Base-by-base conservation (phyloP, 2,329 filamentous ascomycete species). In the Epichloe sp. region DNA sequence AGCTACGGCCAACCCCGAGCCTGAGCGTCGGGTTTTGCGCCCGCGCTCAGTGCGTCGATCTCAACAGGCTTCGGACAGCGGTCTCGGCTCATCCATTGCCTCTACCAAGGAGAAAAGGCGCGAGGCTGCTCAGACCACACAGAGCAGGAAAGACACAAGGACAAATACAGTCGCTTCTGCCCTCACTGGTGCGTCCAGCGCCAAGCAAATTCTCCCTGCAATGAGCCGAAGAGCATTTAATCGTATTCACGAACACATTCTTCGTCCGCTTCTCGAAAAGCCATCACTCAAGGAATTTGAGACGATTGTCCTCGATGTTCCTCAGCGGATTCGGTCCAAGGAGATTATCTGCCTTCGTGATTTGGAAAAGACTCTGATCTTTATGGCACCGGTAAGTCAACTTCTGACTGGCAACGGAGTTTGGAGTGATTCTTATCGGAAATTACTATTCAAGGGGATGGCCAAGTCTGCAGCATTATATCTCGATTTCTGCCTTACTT, bases 271-370 rank as follows among this genome's bases (percentile, higher is more conserved):
- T 47, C 77, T 93, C 52, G 77, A 78, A 56, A 85, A 90, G 62
- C 69, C 81, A 21, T 74, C 77, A 35, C 77, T 94, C 54, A 86
- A 88, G 65, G 81, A 85, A 47, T 95, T 95, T 66, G 84, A 88
- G 64, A 75, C 84, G 47, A 79, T 95, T 60, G 77, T 95, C 56
- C 76, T 85, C 58, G 84, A 87, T 66, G 82, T 89, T 57, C 88
- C 88, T 46, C 77, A 78, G 66, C 85, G 85, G 63, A 93, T 95
- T 65, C 80, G 81, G 62, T 80, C 83, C 63, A 90, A 88, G 68
- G 82, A 93, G 61, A 93, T 97, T 62, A 82, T 86, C 65, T 95
- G 86, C 71, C 80, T 97, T 51, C 83, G 91, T 67, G 91, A 97
- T 69, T 78, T 97, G 47, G 91, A 97, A 70, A 95, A 95, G 79